A percentile compares a stretch with the other conserved stretches of the same genome.
phyloP scores from a whole-genome alignment of 805 yeast genomes.

The Saturnispora bothae region DNA sequence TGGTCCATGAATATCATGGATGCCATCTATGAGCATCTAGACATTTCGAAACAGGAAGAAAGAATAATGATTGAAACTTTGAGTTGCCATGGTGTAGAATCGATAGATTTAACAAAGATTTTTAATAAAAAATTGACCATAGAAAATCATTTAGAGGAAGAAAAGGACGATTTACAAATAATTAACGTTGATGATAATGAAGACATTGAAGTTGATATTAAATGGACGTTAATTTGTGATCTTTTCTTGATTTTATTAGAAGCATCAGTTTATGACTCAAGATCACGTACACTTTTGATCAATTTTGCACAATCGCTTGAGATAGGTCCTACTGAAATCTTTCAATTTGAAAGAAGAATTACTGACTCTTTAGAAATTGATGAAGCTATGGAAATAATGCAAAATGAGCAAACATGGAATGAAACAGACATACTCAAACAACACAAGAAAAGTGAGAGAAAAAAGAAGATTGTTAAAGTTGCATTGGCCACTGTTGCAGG shows the following conservation, averaged over 20 bases:
- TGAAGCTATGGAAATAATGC: constrained; percentile 31
- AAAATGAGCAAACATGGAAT: constrained; percentile 51
- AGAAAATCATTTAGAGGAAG: constrained; percentile 36
- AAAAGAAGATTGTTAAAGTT: constrained; percentile 68
- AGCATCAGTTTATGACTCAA: constrained; percentile 79
- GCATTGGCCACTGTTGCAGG: constrained; percentile 97
- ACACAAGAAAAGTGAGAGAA: constrained; percentile 56
- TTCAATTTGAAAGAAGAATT: constrained; percentile 82
- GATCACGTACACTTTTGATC: constrained; percentile 74
- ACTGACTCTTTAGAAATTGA: constrained; percentile 83
- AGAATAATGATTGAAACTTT: constrained; percentile 77
- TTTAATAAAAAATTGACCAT: constrained; percentile 32
- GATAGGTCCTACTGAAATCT: constrained; percentile 55
- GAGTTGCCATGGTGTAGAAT: constrained; percentile 73
- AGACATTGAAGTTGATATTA: constrained; percentile 54
- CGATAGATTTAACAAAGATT: constrained; percentile 60
- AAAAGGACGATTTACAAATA: constrained; percentile 11
- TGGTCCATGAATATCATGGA: constrained; percentile 74
- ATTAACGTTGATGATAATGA: constrained; percentile 22
- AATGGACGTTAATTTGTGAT: constrained; percentile 94
- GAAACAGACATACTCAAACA: constrained; percentile 57
- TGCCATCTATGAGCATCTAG: constrained; percentile 71
- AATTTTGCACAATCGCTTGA: constrained; percentile 54
- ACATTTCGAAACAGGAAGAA: constrained; percentile 58
- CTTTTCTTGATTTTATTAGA: constrained; percentile 68